These are phyloP conservation scores for Karstenula rhodostoma DNA, from an alignment of 2,329 filamentous ascomycete genomes.

Conservation along the genomic window DNA sequence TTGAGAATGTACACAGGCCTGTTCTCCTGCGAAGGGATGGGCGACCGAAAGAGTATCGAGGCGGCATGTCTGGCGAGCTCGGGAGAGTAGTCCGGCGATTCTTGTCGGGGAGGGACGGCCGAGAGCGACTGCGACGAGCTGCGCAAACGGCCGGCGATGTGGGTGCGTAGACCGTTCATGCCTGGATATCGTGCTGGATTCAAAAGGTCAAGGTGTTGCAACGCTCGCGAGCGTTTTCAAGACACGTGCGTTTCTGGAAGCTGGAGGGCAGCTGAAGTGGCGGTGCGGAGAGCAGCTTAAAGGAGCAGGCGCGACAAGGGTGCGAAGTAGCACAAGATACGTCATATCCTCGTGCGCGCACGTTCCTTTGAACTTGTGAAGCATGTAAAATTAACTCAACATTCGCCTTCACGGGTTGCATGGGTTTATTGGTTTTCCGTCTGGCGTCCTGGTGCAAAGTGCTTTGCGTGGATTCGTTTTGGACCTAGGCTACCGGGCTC, in stretches of 20 bases:
- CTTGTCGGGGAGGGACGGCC: slow-evolving; percentile 55
- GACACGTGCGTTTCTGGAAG: slow-evolving; percentile 8
- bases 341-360: slow-evolving; percentile 5
- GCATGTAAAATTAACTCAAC: neutral
- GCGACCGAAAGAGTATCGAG: slow-evolving; percentile 64
- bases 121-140: slow-evolving; percentile 59
- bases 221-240: slow-evolving; percentile 1
- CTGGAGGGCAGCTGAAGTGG: slow-evolving; percentile 13
- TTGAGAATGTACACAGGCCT: slow-evolving; percentile 64
- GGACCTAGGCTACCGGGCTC: too few species aligned
- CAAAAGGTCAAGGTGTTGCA: slow-evolving; percentile 7
- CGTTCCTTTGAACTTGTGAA: slow-evolving; percentile 20
- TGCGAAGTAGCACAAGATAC: neutral
- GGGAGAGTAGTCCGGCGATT: slow-evolving; percentile 57
- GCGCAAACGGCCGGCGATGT: slow-evolving; percentile 48
- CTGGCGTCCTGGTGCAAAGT: too few species aligned
- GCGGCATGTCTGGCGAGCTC: slow-evolving; percentile 59
- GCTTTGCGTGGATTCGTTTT: too few species aligned
- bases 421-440: neutral
- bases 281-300: slow-evolving; percentile 8
- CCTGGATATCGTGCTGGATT: slow-evolving; percentile 19
- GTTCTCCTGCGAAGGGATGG: slow-evolving; percentile 58
- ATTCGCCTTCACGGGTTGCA: neutral
- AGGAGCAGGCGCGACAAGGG: slow-evolving; percentile 7
- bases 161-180: slow-evolving; percentile 50